Evolutionary conservation across 352 stramenopile species (phyloP), one percentile per base, ranked within the genome.

Genomic region (Phytophthora cryptogea): DNA sequence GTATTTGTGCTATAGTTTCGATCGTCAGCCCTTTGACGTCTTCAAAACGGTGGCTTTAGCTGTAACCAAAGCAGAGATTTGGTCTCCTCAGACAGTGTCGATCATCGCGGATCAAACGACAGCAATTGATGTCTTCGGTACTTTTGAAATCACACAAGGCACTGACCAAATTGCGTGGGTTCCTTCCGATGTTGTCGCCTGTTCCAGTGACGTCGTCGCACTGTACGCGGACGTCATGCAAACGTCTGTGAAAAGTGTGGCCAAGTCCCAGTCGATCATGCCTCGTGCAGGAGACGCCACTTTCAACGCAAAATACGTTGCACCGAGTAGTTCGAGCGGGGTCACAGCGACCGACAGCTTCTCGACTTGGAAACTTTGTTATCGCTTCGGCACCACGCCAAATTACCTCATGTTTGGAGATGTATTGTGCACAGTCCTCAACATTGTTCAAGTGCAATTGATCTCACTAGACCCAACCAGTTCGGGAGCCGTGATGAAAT

Each of bases 301-400:
- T 1, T 68, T 89, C 27, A 64, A 45, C 5, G 63, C 81, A 3
- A 72, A 65, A 5, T 89, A 84, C 47, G 63, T 80, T 0, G 66
- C 78, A 0, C 63, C 68, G 10, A 31, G 16, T 4, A 66, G 48
- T 3, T 56, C 43, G 4, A 68, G 35, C 23, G 42, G 32, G 0
- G 11, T 68, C 7, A 47, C 30, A 2, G 49, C 57, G 3, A 61
- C 54, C 0, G 33, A 54, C 11, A 71, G 55, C 1, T 62, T 86
- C 10, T 74, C 74, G 8, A 78, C 70, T 0, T 90, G 81, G 81
- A 90, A 90, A 43, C 56, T 90, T 14, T 90, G 81, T 51, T 90
- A 88, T 54, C 74, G 70, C 8, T 90, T 90, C 35, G 81, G 77
- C 6, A 86, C 71, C 48, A 80, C 76, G 6, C 35, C 66, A 0